Evolutionary conservation across 2,329 filamentous ascomycete genomes (phyloP).

Genomic region (Microdochium trichocladiopsis): DNA sequence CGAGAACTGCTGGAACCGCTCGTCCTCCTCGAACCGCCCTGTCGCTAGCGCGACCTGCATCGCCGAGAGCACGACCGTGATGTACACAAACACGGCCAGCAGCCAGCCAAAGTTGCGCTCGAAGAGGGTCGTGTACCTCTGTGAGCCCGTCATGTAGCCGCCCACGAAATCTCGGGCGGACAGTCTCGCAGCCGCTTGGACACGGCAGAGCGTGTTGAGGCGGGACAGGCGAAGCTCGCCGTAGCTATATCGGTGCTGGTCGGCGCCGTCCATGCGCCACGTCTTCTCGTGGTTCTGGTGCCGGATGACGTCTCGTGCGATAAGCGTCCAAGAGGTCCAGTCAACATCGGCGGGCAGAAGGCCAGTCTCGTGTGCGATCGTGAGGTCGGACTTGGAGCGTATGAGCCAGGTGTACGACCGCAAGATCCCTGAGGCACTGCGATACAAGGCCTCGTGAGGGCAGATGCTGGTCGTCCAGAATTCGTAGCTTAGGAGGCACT

Average conservation of each 20-base stretch:
- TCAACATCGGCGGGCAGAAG: slow-evolving; percentile 19
- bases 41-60: slow-evolving; percentile 28
- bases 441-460: slow-evolving; percentile 11
- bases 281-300: slow-evolving; percentile 14
- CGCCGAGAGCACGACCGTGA: slow-evolving; percentile 25
- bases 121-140: slow-evolving; percentile 25
- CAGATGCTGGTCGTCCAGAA: slow-evolving; percentile 17
- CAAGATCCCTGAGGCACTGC: slow-evolving; percentile 26
- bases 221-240: slow-evolving; percentile 35
- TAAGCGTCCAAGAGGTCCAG: slow-evolving; percentile 21
- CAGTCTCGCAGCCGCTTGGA: slow-evolving; percentile 16
- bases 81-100: slow-evolving; percentile 20
- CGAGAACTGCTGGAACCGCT: slow-evolving; percentile 12
- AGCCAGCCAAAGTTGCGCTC: slow-evolving; percentile 25
- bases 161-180: slow-evolving; percentile 13
- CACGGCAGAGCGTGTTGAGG: slow-evolving; percentile 29
- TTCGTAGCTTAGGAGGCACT: slow-evolving; percentile 13
- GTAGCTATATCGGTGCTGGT: slow-evolving; percentile 26
- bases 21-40: slow-evolving; percentile 6
- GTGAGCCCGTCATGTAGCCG: slow-evolving; percentile 20
- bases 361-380: slow-evolving; percentile 18
- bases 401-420: slow-evolving; percentile 33
- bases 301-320: slow-evolving; percentile 17
- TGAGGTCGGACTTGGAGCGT: slow-evolving; percentile 27
- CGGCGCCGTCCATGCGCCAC: slow-evolving; percentile 16